Evolutionary conservation across 2,329 filamentous ascomycete genomes (phyloP).

Genomic region (Trichoderma endophyticum): DNA sequence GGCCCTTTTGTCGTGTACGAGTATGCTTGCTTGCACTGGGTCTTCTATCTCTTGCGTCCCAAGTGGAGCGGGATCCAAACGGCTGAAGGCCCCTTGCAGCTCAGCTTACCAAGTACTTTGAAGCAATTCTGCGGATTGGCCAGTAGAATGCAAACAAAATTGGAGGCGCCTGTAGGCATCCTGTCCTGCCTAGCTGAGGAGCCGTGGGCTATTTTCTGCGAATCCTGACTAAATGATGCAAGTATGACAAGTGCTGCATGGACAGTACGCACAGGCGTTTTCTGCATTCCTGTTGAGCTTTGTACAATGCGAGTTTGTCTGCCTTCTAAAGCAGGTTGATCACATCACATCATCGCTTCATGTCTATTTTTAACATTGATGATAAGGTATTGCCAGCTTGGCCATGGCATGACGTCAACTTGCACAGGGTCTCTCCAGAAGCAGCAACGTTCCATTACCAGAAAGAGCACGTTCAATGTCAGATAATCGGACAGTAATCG

Average conservation of each 20-base stretch:
- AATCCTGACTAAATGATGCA: not conserved
- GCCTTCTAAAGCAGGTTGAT: not conserved
- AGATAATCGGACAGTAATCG: not conserved
- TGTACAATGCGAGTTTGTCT: not conserved
- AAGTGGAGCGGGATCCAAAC: constrained; percentile 6
- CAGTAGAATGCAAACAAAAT: not conserved
- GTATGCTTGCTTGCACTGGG: not conserved
- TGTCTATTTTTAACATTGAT: not conserved
- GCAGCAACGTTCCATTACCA: not conserved
- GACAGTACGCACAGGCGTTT: not conserved
- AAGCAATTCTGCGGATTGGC: not conserved
- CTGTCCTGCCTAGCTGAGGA: not conserved
- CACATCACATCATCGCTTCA: not conserved
- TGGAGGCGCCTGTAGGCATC: not conserved
- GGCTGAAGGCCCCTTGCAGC: constrained; percentile 8
- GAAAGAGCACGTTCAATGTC: not conserved
- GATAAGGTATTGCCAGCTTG: not conserved
- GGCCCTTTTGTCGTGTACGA: not conserved
- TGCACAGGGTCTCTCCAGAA: not conserved
- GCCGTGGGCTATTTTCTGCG: not conserved
- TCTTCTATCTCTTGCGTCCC: constrained; percentile 12
- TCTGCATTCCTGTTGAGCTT: not conserved
- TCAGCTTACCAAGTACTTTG: constrained; percentile 6
- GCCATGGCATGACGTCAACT: constrained; percentile 1
- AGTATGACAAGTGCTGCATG: not conserved